These are phyloP conservation scores for Coemansia sp. DNA, from an alignment of 192 early-diverging fungal species.

Conservation along the genomic window DNA sequence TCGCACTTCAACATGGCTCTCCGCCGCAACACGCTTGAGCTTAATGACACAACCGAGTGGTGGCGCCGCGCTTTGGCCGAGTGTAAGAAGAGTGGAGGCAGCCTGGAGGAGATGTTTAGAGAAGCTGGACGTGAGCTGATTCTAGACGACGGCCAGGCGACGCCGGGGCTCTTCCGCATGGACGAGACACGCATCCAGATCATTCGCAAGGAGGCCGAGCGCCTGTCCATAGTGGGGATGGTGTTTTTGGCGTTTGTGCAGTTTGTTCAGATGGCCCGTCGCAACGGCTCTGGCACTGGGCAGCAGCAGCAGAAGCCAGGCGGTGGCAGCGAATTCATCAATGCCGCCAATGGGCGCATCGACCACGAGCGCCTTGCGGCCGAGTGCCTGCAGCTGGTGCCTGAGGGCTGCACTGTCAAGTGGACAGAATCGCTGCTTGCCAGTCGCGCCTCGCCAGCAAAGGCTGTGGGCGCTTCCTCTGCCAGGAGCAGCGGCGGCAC, in stretches of 20 bases:
- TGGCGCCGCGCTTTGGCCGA: constrained; percentile 32
- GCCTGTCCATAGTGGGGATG: constrained; percentile 37
- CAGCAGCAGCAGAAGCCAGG: not conserved
- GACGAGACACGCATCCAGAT: constrained; percentile 43
- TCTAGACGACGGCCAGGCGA: constrained; percentile 36
- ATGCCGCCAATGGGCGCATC: constrained; percentile 28
- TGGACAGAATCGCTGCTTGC: constrained; percentile 39
- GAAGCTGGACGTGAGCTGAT: constrained; percentile 38
- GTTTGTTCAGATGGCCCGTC: constrained; percentile 35
- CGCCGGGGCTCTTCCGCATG: constrained; percentile 48
- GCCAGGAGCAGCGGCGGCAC: not conserved
- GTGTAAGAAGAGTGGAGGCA: constrained; percentile 8
- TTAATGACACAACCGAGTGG: constrained; percentile 40
- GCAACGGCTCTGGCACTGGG: constrained; percentile 12
- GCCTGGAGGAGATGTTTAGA: constrained; percentile 33
- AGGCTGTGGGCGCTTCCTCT: constrained; percentile 1
- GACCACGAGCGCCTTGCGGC: constrained; percentile 36
- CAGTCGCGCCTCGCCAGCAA: constrained; percentile 7
- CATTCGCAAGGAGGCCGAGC: constrained; percentile 43
- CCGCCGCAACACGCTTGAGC: constrained; percentile 24
- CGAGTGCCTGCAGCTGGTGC: constrained; percentile 44
- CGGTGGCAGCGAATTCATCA: constrained; percentile 20
- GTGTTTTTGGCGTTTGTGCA: constrained; percentile 46
- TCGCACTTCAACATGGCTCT: constrained; percentile 59
- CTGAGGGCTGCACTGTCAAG: constrained; percentile 42